A percentile compares a stretch with the other conserved stretches of the same genome.
Evolutionary conservation across 2,329 filamentous ascomycete genomes (phyloP).

Genomic region (Diaporthe sp.): DNA sequence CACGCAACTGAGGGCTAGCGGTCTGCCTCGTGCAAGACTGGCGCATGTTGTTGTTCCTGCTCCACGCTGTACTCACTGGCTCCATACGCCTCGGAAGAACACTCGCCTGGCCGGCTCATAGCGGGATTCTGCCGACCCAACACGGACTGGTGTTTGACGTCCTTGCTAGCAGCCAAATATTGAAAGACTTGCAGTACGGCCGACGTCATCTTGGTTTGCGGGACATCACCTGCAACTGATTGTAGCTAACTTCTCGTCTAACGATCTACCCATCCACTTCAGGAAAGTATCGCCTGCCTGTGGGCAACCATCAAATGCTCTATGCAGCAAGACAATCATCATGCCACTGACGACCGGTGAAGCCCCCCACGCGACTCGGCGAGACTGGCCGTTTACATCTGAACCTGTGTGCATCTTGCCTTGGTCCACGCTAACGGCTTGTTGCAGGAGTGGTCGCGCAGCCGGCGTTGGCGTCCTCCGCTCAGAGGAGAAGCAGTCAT

Average conservation of each 20-base stretch:
- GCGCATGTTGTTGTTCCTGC: background rate
- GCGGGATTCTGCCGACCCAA: background rate
- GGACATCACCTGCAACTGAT: background rate
- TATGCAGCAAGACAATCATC: conserved; percentile 21
- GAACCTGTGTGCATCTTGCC: conserved; percentile 30
- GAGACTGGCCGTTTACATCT: conserved; percentile 26
- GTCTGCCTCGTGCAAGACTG: background rate
- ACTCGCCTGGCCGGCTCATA: background rate
- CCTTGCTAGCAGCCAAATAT: background rate
- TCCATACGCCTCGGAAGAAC: background rate
- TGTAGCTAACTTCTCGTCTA: background rate
- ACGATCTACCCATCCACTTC: background rate
- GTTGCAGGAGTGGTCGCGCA: conserved; percentile 39
- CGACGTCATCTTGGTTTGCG: background rate
- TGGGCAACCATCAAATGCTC: background rate
- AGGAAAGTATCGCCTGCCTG: conserved; percentile 13
- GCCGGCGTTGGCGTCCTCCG: conserved; percentile 29
- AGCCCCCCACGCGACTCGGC: conserved; percentile 25
- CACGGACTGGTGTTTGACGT: background rate
- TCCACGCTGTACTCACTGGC: background rate
- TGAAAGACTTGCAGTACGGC: too few relatives aligned
- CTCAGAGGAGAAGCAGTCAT: conserved; percentile 27
- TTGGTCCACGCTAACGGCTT: conserved; percentile 40
- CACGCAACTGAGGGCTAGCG: background rate
- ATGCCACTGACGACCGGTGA: conserved; percentile 13